Percentiles rank a stretch among this genome's conserved stretches.
phyloP scores from a whole-genome alignment of 2,329 filamentous ascomycete genomes.

The Tolypocladium sp. region DNA sequence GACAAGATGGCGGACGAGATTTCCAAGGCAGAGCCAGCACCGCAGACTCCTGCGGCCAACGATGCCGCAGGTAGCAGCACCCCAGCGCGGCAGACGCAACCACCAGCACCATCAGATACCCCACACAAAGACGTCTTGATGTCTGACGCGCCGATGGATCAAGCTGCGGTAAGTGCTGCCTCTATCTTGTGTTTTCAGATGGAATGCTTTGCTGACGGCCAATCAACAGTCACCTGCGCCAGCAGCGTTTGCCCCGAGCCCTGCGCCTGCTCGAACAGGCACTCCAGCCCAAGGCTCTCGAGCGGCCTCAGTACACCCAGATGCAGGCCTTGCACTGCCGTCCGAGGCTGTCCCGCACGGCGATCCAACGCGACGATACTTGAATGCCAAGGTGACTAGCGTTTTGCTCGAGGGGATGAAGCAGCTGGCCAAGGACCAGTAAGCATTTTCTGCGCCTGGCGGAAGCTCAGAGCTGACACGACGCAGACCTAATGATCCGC shows the following conservation, averaged over 20 bases:
- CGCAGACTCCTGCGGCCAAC: constrained; percentile 10
- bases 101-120: constrained; percentile 8
- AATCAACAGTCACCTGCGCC: constrained; percentile 25
- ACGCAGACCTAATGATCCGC: constrained; percentile 53
- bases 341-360: constrained; percentile 54
- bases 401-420: constrained; percentile 69
- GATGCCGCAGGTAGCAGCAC: constrained; percentile 12
- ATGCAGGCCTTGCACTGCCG: constrained; percentile 44
- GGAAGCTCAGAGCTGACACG: constrained; percentile 1
- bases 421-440: constrained; percentile 61
- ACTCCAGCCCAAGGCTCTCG: constrained; percentile 44
- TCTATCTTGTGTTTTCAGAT: not conserved
- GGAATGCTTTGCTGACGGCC: not conserved
- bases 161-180: constrained; percentile 22
- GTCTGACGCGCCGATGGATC: constrained; percentile 32
- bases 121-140: constrained; percentile 30
- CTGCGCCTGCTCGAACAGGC: constrained; percentile 33
- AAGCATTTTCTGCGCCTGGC: constrained; percentile 21
- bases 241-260: constrained; percentile 26
- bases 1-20: constrained; percentile 20
- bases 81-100: constrained; percentile 6
- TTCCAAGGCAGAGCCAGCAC: constrained; percentile 9
- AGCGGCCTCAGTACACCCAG: constrained; percentile 48
- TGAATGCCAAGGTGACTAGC: constrained; percentile 62
- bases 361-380: constrained; percentile 59